These are phyloP conservation scores for Wallacemonas sp. DNA, from an alignment of 208 protist genomes.

Conservation along the genomic window DNA sequence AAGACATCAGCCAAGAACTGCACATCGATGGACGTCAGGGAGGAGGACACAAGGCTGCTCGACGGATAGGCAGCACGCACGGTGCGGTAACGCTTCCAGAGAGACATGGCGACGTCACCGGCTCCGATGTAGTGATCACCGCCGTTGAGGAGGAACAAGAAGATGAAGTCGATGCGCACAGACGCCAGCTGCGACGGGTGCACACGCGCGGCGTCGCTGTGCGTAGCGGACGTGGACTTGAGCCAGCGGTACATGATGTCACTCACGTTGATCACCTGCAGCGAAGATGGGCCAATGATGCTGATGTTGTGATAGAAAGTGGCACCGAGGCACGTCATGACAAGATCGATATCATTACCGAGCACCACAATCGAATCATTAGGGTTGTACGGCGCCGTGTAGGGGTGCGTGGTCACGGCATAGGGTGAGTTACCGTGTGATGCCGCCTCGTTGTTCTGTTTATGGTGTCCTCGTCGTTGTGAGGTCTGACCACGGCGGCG, in stretches of 20 bases:
- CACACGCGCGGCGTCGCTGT: slow-evolving; percentile 38
- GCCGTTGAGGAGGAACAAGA: slow-evolving; percentile 86
- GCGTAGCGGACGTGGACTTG: slow-evolving; percentile 34
- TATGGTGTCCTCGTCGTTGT: too few species aligned
- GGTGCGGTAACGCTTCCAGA: slow-evolving; percentile 78
- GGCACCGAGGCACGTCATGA: slow-evolving; percentile 78
- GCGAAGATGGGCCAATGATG: slow-evolving; percentile 73
- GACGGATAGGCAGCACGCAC: slow-evolving; percentile 55
- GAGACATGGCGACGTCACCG: slow-evolving; percentile 70
- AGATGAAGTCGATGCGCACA: slow-evolving; percentile 83
- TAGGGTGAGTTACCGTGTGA: not conserved
- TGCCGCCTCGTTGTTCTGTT: too few species aligned
- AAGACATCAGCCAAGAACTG: slow-evolving; percentile 74
- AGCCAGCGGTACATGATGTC: slow-evolving; percentile 85
- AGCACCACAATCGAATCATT: slow-evolving; percentile 74
- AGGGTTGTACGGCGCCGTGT: slow-evolving; percentile 40
- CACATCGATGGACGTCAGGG: slow-evolving; percentile 50
- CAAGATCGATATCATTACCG: slow-evolving; percentile 88
- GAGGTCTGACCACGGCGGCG: too few species aligned
- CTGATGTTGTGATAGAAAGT: slow-evolving; percentile 84
- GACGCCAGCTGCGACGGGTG: slow-evolving; percentile 56
- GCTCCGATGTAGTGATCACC: slow-evolving; percentile 84
- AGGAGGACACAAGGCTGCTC: slow-evolving; percentile 49
- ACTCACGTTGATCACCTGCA: slow-evolving; percentile 74
- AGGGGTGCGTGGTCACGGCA: not conserved